Conservation (phyloP, 768 basidiomycete genomes). For the Termitomyces sp. region DNA sequence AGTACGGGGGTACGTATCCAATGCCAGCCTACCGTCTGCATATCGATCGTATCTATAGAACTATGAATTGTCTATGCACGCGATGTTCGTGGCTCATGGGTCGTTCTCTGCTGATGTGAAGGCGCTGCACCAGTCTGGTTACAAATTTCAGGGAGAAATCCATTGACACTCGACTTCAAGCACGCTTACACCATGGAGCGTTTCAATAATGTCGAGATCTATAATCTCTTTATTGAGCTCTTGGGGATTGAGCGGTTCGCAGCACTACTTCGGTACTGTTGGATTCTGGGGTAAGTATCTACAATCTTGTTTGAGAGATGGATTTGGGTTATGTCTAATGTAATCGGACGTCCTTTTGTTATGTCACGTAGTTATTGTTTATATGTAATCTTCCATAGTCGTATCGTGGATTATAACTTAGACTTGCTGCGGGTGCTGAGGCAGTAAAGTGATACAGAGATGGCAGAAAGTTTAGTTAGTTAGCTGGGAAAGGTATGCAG, state of each 20-base stretch:
- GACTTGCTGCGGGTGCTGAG: background rate
- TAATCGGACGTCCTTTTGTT: background rate
- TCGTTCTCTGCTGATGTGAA: slow-evolving; percentile 77
- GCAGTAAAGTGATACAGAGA: background rate
- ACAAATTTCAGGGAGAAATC: slow-evolving; percentile 27
- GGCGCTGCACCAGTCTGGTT: slow-evolving; percentile 36
- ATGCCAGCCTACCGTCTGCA: background rate
- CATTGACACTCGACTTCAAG: slow-evolving; percentile 62
- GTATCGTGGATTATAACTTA: slow-evolving; percentile 1
- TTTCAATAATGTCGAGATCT: slow-evolving; percentile 85
- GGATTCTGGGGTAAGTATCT: slow-evolving; percentile 86
- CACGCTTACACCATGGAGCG: slow-evolving; percentile 69
- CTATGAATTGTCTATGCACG: slow-evolving; percentile 69
- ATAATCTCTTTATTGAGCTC: slow-evolving; percentile 74
- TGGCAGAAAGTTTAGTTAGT: background rate
- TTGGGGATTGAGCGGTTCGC: slow-evolving; percentile 55
- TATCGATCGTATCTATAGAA: slow-evolving; percentile 38
- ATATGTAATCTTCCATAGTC: background rate
- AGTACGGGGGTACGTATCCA: slow-evolving; percentile 63
- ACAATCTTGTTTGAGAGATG: slow-evolving; percentile 15
- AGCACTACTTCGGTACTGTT: slow-evolving; percentile 66
- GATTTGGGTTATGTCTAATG: background rate
- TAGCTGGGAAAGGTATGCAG: background rate
- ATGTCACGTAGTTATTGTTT: background rate
- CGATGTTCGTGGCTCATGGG: slow-evolving; percentile 89